Conservation (phyloP, 371 early-diverging fungal species). For the Mycotypha africana region DNA sequence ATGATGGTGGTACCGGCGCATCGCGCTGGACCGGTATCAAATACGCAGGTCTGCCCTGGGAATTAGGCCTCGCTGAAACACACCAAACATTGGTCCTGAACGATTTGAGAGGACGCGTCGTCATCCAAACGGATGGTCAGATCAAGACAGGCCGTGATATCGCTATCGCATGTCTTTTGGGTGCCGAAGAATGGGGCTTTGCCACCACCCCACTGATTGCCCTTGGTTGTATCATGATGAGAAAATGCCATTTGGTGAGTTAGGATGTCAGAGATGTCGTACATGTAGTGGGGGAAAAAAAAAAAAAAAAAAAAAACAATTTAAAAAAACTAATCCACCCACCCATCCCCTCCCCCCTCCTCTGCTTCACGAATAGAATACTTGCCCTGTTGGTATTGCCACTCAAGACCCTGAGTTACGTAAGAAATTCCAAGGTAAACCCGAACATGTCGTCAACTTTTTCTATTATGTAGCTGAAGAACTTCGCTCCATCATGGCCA, state of each 20-base stretch:
- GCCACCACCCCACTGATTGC: constrained; percentile 96
- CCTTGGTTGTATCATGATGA: constrained; percentile 94
- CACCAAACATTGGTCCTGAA: constrained; percentile 95
- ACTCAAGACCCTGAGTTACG: constrained; percentile 94
- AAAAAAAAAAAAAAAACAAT: too few relatives aligned
- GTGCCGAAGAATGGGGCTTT: constrained; percentile 98
- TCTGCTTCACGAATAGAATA: too few relatives aligned
- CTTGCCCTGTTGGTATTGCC: constrained; percentile 96
- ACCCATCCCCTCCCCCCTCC: too few relatives aligned
- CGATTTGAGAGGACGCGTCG: constrained; percentile 90
- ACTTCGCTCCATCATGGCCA: constrained; percentile 84
- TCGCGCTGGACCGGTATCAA: constrained; percentile 97
- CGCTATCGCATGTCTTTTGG: constrained; percentile 90
- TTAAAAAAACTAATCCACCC: too few relatives aligned
- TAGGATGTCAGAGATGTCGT: too few relatives aligned
- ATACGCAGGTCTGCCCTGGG: constrained; percentile 97
- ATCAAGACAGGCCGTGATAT: constrained; percentile 96
- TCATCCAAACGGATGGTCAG: constrained; percentile 96
- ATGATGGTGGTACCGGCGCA: constrained; percentile 99
- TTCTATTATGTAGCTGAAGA: constrained; percentile 97
- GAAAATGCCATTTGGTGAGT: constrained; percentile 59
- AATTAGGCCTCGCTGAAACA: constrained; percentile 96
- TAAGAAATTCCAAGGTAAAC: constrained; percentile 87
- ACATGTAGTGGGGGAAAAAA: too few relatives aligned
- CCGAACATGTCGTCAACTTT: constrained; percentile 96